Percentiles rank a stretch among this genome's conserved stretches.
phyloP scores from a whole-genome alignment of 2,329 filamentous ascomycete genomes.

The Neocucurbitaria cava region DNA sequence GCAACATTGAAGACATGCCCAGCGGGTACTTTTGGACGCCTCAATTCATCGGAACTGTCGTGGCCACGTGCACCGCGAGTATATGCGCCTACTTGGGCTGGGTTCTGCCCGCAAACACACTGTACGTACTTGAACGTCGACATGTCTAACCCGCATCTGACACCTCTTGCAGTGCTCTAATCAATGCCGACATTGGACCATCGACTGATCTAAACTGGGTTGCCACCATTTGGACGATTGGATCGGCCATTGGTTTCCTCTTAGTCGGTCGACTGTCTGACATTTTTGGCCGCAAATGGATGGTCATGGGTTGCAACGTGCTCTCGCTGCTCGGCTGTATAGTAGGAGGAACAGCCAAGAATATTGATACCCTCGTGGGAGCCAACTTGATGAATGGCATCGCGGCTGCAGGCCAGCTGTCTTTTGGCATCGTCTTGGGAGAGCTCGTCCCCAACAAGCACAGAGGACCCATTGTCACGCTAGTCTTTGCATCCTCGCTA shows the following conservation, averaged over 20 bases:
- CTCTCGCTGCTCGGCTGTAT: slow-evolving; percentile 34
- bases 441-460: slow-evolving; percentile 48
- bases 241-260: slow-evolving; percentile 28
- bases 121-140: slow-evolving; percentile 9
- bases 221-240: slow-evolving; percentile 36
- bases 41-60: slow-evolving; percentile 53
- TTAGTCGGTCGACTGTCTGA: slow-evolving; percentile 34
- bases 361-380: slow-evolving; percentile 40
- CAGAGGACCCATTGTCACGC: slow-evolving; percentile 36
- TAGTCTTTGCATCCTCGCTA: slow-evolving; percentile 42
- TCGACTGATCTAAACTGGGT: slow-evolving; percentile 37
- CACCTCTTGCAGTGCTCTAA: neutral
- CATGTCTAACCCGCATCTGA: neutral
- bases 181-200: slow-evolving; percentile 38
- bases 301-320: slow-evolving; percentile 27
- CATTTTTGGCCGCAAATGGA: slow-evolving; percentile 34
- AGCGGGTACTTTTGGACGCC: slow-evolving; percentile 51
- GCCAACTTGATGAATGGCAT: slow-evolving; percentile 38
- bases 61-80: slow-evolving; percentile 31
- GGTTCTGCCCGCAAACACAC: slow-evolving; percentile 38
- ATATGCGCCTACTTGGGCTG: slow-evolving; percentile 41
- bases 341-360: slow-evolving; percentile 37
- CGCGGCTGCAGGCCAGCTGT: slow-evolving; percentile 35
- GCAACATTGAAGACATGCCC: slow-evolving; percentile 51
- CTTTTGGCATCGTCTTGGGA: slow-evolving; percentile 35